Percentiles rank a stretch among this genome's conserved stretches.
Conservation (phyloP, 371 early-diverging fungal genomes). For the Rhizopus delemar region DNA sequence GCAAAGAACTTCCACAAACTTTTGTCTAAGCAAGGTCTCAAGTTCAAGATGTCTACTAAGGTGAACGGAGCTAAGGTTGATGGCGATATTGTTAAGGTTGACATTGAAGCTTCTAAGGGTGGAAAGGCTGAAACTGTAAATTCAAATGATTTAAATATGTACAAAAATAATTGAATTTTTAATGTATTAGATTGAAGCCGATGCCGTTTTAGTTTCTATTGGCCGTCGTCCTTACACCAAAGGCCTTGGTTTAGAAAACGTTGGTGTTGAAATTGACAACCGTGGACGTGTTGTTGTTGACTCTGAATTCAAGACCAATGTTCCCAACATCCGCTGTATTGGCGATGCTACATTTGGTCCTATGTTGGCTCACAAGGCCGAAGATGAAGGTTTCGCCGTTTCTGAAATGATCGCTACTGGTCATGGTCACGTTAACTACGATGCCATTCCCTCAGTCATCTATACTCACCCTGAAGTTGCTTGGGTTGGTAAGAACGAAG, state of each 20-base stretch:
- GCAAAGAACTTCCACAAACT: conserved; percentile 92
- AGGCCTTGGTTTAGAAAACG: conserved; percentile 88
- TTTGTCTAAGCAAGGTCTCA: conserved; percentile 93
- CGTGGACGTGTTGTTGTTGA: conserved; percentile 90
- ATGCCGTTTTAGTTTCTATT: conserved; percentile 91
- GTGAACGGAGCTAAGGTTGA: conserved; percentile 83
- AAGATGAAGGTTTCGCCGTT: conserved; percentile 97
- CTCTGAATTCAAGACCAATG: conserved; percentile 87
- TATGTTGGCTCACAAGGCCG: conserved; percentile 99
- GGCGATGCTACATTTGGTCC: conserved; percentile 97
- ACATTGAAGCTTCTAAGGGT: conserved; percentile 88
- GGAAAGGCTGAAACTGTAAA: conserved; percentile 77
- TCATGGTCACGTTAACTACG: conserved; percentile 97
- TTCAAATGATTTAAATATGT: conserved; percentile 10
- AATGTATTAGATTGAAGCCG: conserved; percentile 73
- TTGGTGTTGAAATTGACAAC: conserved; percentile 86
- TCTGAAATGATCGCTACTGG: conserved; percentile 92
- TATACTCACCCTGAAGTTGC: conserved; percentile 99
- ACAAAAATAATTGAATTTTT: background rate
- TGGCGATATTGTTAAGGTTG: conserved; percentile 85
- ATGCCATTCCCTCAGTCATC: conserved; percentile 96
- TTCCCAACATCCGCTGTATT: conserved; percentile 90
- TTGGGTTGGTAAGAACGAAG: conserved; percentile 97
- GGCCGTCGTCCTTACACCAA: conserved; percentile 96
- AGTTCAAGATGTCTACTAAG: conserved; percentile 97